Percentiles rank a stretch among this genome's conserved stretches.
Evolutionary conservation across 2,329 filamentous ascomycete species (phyloP).

Genomic region (Fusarium poae): DNA sequence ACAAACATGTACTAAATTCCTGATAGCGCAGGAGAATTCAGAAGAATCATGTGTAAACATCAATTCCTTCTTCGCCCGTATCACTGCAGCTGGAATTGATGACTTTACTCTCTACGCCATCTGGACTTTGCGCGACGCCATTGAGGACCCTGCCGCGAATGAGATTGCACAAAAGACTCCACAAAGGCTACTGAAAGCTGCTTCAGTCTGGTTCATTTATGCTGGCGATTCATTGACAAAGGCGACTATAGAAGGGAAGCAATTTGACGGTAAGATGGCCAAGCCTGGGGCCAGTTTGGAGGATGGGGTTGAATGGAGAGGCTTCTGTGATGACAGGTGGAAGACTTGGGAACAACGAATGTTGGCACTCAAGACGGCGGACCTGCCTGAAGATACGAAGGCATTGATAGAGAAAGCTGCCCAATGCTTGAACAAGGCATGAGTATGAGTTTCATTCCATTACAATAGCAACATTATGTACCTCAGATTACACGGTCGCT

Average conservation of each 20-base stretch:
- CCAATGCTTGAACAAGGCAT: neutral
- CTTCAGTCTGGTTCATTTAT: constrained; percentile 36
- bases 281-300: constrained; percentile 28
- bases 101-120: constrained; percentile 39
- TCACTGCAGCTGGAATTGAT: constrained; percentile 22
- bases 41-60: constrained; percentile 27
- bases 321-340: constrained; percentile 34
- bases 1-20: accelerated
- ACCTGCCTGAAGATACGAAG: neutral
- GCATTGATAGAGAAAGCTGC: neutral
- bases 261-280: constrained; percentile 43
- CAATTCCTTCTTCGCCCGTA: constrained; percentile 37
- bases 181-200: constrained; percentile 7
- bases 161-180: constrained; percentile 11
- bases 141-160: constrained; percentile 34
- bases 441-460: accelerated
- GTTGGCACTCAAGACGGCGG: neutral
- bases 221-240: neutral
- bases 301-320: constrained; percentile 31
- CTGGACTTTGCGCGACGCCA: constrained; percentile 34
- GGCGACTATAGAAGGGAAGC: constrained; percentile 5
- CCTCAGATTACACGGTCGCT: neutral
- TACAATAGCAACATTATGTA: neutral
- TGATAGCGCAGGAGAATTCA: constrained; percentile 27
- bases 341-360: constrained; percentile 22